Evolutionary conservation across 305 asterid genomes (phyloP).

Genomic region (Lippia alba): DNA sequence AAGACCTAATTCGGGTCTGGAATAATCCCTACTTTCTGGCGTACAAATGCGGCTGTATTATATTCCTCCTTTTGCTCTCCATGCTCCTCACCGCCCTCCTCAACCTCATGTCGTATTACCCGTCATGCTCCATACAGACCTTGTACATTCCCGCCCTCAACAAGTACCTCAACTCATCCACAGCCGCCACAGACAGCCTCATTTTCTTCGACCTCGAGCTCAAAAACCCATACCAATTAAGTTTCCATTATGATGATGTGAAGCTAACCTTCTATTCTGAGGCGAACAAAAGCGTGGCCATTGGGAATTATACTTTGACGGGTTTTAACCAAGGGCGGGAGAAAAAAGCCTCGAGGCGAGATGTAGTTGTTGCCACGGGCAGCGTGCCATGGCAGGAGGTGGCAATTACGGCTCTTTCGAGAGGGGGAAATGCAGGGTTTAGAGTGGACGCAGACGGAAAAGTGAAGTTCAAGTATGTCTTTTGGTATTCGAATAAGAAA

Average conservation of each 20-base stretch:
- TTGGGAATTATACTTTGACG: neutral
- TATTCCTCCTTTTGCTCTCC: no score
- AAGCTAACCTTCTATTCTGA: conserved; percentile 3
- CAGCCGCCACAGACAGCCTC: neutral
- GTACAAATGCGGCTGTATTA: no score
- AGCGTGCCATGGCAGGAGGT: neutral
- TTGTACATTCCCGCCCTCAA: conserved; percentile 3
- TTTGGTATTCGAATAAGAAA: conserved; percentile 1
- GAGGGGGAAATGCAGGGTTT: conserved; percentile 5
- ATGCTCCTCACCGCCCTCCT: no score
- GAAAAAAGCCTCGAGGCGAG: neutral
- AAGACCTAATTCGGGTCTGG: no score
- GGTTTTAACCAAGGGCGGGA: conserved; percentile 21
- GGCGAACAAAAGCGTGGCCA: neutral
- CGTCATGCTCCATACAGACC: conserved; percentile 11
- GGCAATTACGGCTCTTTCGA: neutral
- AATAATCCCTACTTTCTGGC: no score
- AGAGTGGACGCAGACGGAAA: neutral
- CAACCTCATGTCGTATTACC: neutral
- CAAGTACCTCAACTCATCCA: neutral
- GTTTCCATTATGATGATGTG: neutral
- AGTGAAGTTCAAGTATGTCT: neutral
- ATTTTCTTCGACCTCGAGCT: conserved; percentile 11
- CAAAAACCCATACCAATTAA: neutral
- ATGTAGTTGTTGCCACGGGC: neutral